Evolutionary conservation across 129 eudicot genomes (phyloP), one percentile per base, ranked within the genome.

Genomic region (Logfia minima): DNA sequence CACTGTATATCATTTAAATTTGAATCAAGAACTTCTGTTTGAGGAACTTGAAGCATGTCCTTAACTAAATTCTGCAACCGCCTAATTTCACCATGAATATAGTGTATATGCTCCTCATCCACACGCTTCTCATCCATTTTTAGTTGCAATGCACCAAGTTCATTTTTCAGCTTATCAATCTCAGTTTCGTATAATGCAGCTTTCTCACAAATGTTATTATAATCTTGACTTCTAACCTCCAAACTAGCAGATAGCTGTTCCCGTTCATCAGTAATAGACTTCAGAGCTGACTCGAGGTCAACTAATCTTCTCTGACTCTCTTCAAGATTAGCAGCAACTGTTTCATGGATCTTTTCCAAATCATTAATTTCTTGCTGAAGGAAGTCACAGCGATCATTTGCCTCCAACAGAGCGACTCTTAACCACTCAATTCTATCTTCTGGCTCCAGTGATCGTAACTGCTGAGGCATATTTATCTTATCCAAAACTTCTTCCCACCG

Each of bases 341-440:
- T 83, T 68, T 45, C 89, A 85, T 84, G 88, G 19, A 68, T 74
- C 17, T 78, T 81, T 77, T 94, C 96, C 52, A 82, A 65, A 61
- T 85, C 72, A 69, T 83, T 81, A 81, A 82, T 64, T 84, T 84
- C 91, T 83, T 87, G 92, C 90, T 89, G 96, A 75, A 94, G 94
- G 41, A 89, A 84, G 58, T 77, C 68, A 62, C 87, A 85, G 39
- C 79, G 90, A 58, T 80, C 82, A 78, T 91, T 83, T 72, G 96
- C 88, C 69, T 91, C 97, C 26, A 86, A 82, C 56, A 94, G 85
- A 35, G 93, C 88, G 74, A 72, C 83, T 70, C 83, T 86, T 78
- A 94, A 81, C 99, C 99, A 89, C 72, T 88, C 87, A 68, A 94
- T 89, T 87, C 88, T 89, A 85, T 91, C 96, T 77, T 89, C 99